These are phyloP conservation scores for Aschersonia sp. DNA, from an alignment of 2,329 filamentous ascomycete species.

Conservation along the genomic window DNA sequence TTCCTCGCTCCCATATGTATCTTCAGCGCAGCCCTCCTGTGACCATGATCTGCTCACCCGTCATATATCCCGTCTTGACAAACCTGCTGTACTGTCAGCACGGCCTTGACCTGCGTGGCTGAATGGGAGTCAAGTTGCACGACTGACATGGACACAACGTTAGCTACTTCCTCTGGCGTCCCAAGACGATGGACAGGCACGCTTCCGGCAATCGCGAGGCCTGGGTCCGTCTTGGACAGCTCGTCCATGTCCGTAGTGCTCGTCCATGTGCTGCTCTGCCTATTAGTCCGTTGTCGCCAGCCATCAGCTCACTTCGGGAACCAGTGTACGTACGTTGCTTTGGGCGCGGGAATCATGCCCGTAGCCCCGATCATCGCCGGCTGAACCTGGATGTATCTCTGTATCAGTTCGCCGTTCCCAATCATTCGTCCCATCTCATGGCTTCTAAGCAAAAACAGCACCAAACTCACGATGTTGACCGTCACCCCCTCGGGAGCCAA, in stretches of 20 bases:
- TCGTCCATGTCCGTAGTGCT: constrained; percentile 12
- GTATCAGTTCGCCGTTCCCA: background rate
- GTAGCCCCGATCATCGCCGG: constrained; percentile 22
- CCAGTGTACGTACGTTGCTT: constrained; percentile 9
- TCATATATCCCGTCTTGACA: constrained; percentile 14
- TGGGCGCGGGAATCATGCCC: constrained; percentile 19
- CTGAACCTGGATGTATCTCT: constrained; percentile 10
- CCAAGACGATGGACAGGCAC: constrained; percentile 20
- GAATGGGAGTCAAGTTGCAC: background rate
- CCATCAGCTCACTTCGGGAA: no score
- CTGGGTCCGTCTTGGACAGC: constrained; percentile 14
- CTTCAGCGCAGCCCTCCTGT: constrained; percentile 8
- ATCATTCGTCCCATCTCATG: background rate
- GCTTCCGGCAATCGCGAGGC: constrained; percentile 17
- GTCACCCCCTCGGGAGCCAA: constrained; percentile 17
- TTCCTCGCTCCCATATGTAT: background rate
- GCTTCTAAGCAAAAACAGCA: background rate
- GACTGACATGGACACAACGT: constrained; percentile 17
- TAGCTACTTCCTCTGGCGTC: constrained; percentile 18
- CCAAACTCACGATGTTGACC: constrained; percentile 17
- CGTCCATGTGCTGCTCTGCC: constrained; percentile 13
- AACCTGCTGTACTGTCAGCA: constrained; percentile 7
- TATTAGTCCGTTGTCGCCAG: no score
- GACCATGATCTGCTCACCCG: constrained; percentile 14
- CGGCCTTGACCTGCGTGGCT: background rate